Percentiles rank a stretch among this genome's conserved stretches.
Conservation (phyloP, 768 basidiomycete genomes). For the Scleroderma bovista region DNA sequence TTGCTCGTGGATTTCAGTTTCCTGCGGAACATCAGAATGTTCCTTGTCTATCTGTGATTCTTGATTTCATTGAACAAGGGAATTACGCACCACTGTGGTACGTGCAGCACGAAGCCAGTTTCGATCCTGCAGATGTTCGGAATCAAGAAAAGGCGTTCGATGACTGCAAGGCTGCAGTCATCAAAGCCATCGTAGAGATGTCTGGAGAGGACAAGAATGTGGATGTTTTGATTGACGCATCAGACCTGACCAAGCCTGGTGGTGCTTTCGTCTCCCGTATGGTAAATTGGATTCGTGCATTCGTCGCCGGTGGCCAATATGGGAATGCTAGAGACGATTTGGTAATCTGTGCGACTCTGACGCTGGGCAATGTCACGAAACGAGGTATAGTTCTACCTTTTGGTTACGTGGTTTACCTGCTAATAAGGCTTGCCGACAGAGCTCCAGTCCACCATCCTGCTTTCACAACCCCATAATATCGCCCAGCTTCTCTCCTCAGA, state of each 20-base stretch:
- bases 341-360: slow-evolving; percentile 75
- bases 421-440: slow-evolving; percentile 35
- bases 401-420: background rate
- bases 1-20: slow-evolving; percentile 61
- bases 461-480: slow-evolving; percentile 61
- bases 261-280: slow-evolving; percentile 68
- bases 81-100: slow-evolving; percentile 65
- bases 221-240: slow-evolving; percentile 72
- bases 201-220: slow-evolving; percentile 77
- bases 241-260: slow-evolving; percentile 50
- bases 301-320: slow-evolving; percentile 35
- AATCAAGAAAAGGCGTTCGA: slow-evolving; percentile 69
- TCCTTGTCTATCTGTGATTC: slow-evolving; percentile 55
- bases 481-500: slow-evolving; percentile 54
- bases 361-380: slow-evolving; percentile 76
- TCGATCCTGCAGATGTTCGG: slow-evolving; percentile 42
- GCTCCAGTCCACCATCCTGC: slow-evolving; percentile 51
- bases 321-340: slow-evolving; percentile 60
- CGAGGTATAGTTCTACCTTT: slow-evolving; percentile 45
- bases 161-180: slow-evolving; percentile 78
- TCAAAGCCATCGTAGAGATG: slow-evolving; percentile 82
- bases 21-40: slow-evolving; percentile 51
- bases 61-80: slow-evolving; percentile 72
- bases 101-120: slow-evolving; percentile 27
- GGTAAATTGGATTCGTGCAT: slow-evolving; percentile 68